Base-by-base conservation (phyloP, 176 grass and related monocot species). In the Chrysopogon serrulatus region DNA sequence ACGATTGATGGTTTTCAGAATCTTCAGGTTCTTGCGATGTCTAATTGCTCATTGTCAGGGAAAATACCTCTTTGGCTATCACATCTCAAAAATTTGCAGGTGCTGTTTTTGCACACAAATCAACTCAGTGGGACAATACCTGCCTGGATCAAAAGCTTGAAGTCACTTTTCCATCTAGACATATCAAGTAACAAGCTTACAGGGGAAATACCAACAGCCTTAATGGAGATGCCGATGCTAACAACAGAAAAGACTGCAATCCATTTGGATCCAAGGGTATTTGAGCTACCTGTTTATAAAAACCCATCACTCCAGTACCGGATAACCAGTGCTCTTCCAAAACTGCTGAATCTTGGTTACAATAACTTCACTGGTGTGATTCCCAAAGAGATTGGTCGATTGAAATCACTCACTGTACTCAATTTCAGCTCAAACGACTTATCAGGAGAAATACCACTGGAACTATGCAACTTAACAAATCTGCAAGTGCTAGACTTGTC, bases 11-110 rank as follows among this genome's bases (percentile, higher is more conserved):
- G 86, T 14, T 88, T 91, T 73, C 2, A n/a, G 44, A 85, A 77
- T 81, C 51, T 91, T 77, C 31, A 84, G 65, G 34, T 80, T 44
- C 42, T 91, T 1, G 60, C 36, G 2, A 47, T 91, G 65, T 19
- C 0, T 10, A 21, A 30, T 51, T 91, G 89, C 47, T 54, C 17
- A 12, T 72, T 91, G 54, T 68, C 39, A 27, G 89, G 89, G 12
- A 65, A 71, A 5, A 88, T 91, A 75, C 85, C 85, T 34, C 15
- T 62, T 41, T 91, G 89, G 89, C 1, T 91, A 59, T 83, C 85
- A 10, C 53, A 64, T 10, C 31, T 83, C 0, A 11, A 27, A 66
- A 83, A 79, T 0, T 10, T 90, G 47, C 60, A 90, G 47, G 12
- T 87, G 24, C 11, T 90, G 7, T 0, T 40, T 39, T 62, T 90